phyloP scores from a whole-genome alignment of 73 alveolate genomes.

The Paramecium tetraurelia region DNA sequence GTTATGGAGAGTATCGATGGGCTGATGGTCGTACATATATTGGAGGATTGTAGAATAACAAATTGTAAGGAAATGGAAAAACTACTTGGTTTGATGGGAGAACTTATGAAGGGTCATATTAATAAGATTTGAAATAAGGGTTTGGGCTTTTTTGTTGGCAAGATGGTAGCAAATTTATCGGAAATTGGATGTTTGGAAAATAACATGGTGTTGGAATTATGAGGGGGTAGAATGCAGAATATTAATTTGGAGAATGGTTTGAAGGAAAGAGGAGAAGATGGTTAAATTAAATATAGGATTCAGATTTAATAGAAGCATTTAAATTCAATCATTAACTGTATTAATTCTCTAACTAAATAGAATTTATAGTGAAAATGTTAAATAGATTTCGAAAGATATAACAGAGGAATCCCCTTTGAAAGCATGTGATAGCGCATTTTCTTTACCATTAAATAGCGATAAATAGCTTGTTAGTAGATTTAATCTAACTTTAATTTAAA shows the following conservation, averaged over 20 bases:
- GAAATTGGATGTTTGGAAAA: constrained; percentile 62
- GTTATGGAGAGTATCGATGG: constrained; percentile 42
- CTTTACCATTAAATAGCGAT: not conserved
- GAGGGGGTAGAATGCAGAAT: not conserved
- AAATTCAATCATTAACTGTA: not conserved
- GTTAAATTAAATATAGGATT: constrained; percentile 16
- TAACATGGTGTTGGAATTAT: constrained; percentile 63
- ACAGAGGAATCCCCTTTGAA: not conserved
- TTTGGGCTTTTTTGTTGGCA: constrained; percentile 68
- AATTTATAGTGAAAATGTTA: not conserved
- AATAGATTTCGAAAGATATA: not conserved
- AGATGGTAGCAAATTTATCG: constrained; percentile 66
- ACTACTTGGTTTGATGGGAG: constrained; percentile 63
- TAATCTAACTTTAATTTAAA: not conserved
- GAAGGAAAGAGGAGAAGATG: constrained; percentile 59
- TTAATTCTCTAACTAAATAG: no score
- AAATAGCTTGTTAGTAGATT: not conserved
- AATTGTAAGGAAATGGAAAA: constrained; percentile 56
- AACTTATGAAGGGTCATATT: constrained; percentile 58
- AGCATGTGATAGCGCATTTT: not conserved
- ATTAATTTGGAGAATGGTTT: constrained; percentile 61
- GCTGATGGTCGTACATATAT: constrained; percentile 22
- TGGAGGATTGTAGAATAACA: constrained; percentile 38
- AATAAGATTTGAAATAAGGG: constrained; percentile 74
- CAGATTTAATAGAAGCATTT: not conserved